A percentile compares a stretch with the other conserved stretches of the same genome.
Evolutionary conservation across 2,329 filamentous ascomycete species (phyloP).

Genomic region (Cercospora sojina): DNA sequence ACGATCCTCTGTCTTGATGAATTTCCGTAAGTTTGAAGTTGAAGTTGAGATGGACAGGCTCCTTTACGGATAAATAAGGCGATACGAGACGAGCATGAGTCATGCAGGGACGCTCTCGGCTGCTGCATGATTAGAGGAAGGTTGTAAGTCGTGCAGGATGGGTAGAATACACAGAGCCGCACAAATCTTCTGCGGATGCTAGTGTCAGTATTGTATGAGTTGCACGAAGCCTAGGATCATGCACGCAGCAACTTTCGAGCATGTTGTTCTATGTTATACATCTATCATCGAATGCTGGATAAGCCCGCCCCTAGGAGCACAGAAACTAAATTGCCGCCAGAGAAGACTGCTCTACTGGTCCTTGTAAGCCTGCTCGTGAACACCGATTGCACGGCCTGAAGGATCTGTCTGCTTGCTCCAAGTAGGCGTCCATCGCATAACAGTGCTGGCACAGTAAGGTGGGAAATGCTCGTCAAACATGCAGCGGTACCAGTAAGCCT

Average conservation of each 20-base stretch:
- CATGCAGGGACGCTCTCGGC: neutral
- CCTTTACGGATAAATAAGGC: neutral
- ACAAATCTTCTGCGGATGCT: neutral
- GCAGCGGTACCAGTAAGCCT: constrained; percentile 96
- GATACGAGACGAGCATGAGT: neutral
- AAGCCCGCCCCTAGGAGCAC: neutral
- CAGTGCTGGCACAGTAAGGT: constrained; percentile 82
- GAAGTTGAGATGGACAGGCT: neutral
- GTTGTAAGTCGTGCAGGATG: neutral
- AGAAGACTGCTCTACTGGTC: constrained; percentile 11
- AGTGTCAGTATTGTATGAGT: neutral
- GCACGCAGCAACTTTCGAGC: neutral
- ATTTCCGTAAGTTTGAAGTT: neutral
- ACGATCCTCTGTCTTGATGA: neutral
- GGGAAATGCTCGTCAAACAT: constrained; percentile 99
- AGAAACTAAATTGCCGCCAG: neutral
- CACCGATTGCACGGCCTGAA: constrained; percentile 65
- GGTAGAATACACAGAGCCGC: too few species aligned
- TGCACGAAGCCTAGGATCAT: neutral
- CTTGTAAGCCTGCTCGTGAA: constrained; percentile 39
- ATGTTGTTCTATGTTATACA: neutral
- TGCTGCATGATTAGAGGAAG: neutral
- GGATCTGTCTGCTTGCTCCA: constrained; percentile 97
- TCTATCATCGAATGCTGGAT: neutral
- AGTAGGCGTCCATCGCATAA: constrained; percentile 94